Base-by-base conservation (phyloP, 441 rosid genomes). In the Arabidopsis hybrid region DNA sequence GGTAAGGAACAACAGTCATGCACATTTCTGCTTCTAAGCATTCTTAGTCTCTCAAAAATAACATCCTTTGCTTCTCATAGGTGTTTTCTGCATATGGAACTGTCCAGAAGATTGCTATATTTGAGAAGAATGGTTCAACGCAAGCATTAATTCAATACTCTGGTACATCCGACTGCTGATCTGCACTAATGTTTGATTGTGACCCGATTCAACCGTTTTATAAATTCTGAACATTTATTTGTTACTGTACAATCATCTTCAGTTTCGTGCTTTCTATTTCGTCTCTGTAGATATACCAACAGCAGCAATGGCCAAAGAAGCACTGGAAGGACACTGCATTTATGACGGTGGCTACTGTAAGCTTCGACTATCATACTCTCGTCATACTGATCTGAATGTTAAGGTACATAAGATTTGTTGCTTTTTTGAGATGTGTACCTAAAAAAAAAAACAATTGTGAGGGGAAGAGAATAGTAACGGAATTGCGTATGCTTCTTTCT, bases 321-420 rank as follows among this genome's bases (percentile, higher is more conserved):
- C 99, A 74, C 74, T 95, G 75, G 99, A 95, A 87, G 99, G 99
- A 80, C 99, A 95, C 78, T 87, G 99, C 97, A 95, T 95, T 81
- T 95, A 95, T 95, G 99, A 95, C 88, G 98, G 98, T 88, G 99
- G 99, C 92, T 95, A 91, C 85, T 95, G 99, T 95, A 93, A 95
- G 98, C 98, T 95, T 93, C 98, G 92, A 91, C 98, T 95, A 92
- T 84, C 97, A 89, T 92, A 95, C 92, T 92, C 99, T 93, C 97
- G 98, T 93, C 99, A 95, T 95, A 93, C 98, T 95, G 99, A 95
- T 93, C 99, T 95, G 90, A 95, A 95, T 93, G 93, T 95, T 65
- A 95, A 95, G 99, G 98, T 95, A 95, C 87, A 86, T 87, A 87
- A 59, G 79, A 83, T 84, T 79, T 78, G 83, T 86, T 90, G 76